phyloP scores from a whole-genome alignment of 2,329 filamentous ascomycete species.

The Chaetomiaceae sp. region DNA sequence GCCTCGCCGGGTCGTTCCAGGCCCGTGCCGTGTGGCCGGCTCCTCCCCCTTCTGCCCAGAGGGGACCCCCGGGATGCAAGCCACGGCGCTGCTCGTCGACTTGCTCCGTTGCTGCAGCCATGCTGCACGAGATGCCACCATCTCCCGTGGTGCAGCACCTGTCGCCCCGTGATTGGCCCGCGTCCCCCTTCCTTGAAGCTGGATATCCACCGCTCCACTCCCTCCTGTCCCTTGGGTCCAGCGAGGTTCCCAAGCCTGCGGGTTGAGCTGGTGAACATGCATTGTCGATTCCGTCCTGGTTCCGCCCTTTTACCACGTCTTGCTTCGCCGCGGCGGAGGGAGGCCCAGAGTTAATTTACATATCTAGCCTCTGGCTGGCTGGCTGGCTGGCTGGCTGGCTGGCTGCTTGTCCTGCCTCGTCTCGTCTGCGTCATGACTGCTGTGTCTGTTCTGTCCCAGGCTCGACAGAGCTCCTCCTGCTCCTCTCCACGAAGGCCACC shows the following conservation, averaged over 20 bases:
- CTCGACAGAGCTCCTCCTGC: constrained; percentile 7
- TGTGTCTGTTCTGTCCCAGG: constrained; percentile 4
- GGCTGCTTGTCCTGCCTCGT: no score
- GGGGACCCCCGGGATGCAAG: constrained; percentile 19
- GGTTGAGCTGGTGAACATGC: constrained; percentile 3
- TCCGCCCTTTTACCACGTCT: no score
- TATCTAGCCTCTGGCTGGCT: constrained; percentile 4
- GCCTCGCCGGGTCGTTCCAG: constrained; percentile 15
- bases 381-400: not conserved
- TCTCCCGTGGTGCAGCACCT: constrained; percentile 13
- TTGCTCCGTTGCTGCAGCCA: no score
- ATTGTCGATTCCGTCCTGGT: constrained; percentile 7
- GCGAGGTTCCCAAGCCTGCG: not conserved
- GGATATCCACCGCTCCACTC: constrained; percentile 21
- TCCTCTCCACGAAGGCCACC: not conserved
- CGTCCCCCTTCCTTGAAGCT: not conserved
- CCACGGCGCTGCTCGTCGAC: constrained; percentile 23
- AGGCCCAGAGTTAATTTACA: not conserved
- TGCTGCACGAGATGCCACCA: constrained; percentile 12
- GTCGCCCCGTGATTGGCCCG: constrained; percentile 19
- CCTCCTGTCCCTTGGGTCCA: constrained; percentile 1
- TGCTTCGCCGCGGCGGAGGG: not conserved
- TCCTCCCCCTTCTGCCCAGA: no score
- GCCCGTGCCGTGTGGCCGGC: constrained; percentile 7
- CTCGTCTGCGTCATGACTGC: no score